These are phyloP conservation scores for Chaetothyriales sp. DNA, from an alignment of 2,329 filamentous ascomycete species.

Conservation along the genomic window DNA sequence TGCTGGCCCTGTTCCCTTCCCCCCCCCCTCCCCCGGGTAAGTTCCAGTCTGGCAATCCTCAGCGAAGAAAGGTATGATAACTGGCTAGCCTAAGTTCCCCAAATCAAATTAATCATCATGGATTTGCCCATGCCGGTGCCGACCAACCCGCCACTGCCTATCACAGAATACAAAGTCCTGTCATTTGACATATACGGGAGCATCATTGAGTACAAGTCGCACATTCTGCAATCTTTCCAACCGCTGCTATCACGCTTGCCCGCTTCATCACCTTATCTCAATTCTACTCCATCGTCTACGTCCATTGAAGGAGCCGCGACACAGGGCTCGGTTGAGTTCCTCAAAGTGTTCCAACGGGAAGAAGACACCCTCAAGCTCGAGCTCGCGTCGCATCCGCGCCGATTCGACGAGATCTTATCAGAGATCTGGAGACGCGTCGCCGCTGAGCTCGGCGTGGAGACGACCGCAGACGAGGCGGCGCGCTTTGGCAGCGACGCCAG, in stretches of 20 bases:
- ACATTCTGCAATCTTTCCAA: slow-evolving; percentile 43
- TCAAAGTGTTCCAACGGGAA: slow-evolving; percentile 34
- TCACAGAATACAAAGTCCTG: slow-evolving; percentile 30
- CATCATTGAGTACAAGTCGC: slow-evolving; percentile 61
- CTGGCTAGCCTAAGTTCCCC: too few relatives aligned
- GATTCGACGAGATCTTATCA: slow-evolving; percentile 48
- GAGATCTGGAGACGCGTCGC: slow-evolving; percentile 28
- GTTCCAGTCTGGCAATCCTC: too few relatives aligned
- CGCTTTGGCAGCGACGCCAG: slow-evolving; percentile 32
- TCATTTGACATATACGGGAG: slow-evolving; percentile 73
- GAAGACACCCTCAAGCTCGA: slow-evolving; percentile 36
- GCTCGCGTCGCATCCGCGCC: slow-evolving; percentile 36
- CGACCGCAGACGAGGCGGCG: slow-evolving; percentile 25
- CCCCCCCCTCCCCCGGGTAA: too few relatives aligned
- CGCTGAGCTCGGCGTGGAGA: slow-evolving; percentile 18
- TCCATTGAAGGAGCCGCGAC: slow-evolving; percentile 11
- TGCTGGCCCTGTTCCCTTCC: too few relatives aligned
- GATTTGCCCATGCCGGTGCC: slow-evolving; percentile 16
- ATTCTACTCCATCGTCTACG: slow-evolving; percentile 18
- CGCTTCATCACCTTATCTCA: slow-evolving; percentile 16
- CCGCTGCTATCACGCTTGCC: slow-evolving; percentile 22
- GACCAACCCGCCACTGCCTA: slow-evolving; percentile 11
- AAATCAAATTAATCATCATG: slow-evolving; percentile 1
- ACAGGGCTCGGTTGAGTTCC: slow-evolving; percentile 26
- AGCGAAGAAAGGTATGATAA: too few relatives aligned